Evolutionary conservation across 2,329 filamentous ascomycete genomes (phyloP).

Genomic region (Sphaerostilbella broomeana): DNA sequence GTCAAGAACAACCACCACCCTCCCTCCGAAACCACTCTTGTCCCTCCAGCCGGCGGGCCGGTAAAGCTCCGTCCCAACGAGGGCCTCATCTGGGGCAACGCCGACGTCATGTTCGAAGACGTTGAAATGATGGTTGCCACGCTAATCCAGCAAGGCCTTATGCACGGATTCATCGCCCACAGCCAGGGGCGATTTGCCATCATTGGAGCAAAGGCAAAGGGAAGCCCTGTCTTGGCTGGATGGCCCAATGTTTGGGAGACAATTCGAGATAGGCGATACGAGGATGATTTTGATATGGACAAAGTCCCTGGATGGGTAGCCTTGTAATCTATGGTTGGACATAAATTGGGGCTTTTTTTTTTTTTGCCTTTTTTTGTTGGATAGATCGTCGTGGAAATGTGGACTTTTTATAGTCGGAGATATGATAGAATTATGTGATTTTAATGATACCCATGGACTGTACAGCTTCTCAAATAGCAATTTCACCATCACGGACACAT

Average conservation of each 20-base stretch:
- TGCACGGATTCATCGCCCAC: constrained; percentile 81
- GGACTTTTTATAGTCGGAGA: too few relatives aligned
- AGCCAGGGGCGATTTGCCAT: constrained; percentile 73
- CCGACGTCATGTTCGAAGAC: constrained; percentile 51
- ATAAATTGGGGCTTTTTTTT: too few relatives aligned
- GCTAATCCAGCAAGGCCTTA: constrained; percentile 70
- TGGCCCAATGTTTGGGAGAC: constrained; percentile 72
- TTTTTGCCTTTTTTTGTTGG: too few relatives aligned
- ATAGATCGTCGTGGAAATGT: too few relatives aligned
- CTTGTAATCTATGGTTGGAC: too few relatives aligned
- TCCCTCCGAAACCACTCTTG: constrained; percentile 35
- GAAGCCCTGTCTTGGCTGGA: constrained; percentile 58
- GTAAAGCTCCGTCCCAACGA: constrained; percentile 49
- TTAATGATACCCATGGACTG: not conserved
- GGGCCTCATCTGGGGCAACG: constrained; percentile 59
- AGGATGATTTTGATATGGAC: constrained; percentile 53
- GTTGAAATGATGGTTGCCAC: constrained; percentile 73
- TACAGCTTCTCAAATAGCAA: not conserved
- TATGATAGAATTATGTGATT: too few relatives aligned
- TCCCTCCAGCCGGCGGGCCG: constrained; percentile 40
- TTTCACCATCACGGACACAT: not conserved
- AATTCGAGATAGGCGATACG: constrained; percentile 53
- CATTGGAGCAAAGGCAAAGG: constrained; percentile 63
- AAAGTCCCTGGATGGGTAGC: constrained; percentile 73
- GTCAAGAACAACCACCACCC: constrained; percentile 40